These are phyloP conservation scores for Ceratobasidium sp. DNA, from an alignment of 1,284 basidiomycete species.

Conservation along the genomic window DNA sequence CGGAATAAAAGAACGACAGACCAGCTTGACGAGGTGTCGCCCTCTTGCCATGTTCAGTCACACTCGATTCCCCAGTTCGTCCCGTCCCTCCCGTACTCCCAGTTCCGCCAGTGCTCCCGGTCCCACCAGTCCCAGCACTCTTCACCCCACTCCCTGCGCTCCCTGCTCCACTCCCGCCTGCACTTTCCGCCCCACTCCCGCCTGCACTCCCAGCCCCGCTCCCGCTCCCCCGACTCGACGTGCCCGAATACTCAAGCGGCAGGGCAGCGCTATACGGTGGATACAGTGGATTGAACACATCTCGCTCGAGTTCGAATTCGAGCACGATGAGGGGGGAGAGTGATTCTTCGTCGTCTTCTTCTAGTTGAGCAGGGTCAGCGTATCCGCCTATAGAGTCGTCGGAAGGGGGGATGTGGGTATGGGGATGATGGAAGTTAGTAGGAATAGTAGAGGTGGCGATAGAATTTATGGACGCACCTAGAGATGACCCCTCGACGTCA, in stretches of 20 bases:
- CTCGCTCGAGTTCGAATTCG: constrained; percentile 85
- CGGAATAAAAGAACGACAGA: neutral
- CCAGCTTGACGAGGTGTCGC: neutral
- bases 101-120: neutral
- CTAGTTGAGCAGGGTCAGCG: constrained; percentile 14
- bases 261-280: constrained; percentile 53
- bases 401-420: neutral
- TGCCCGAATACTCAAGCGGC: constrained; percentile 48
- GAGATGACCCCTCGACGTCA: neutral
- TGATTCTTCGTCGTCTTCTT: constrained; percentile 2
- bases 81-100: constrained; percentile 2
- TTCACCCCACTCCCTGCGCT: constrained; percentile 4
- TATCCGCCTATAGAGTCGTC: neutral
- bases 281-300: constrained; percentile 78
- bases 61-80: constrained; percentile 10
- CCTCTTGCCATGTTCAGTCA: constrained; percentile 16
- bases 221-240: constrained; percentile 13
- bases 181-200: constrained; percentile 9
- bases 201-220: neutral
- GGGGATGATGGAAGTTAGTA: neutral
- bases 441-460: neutral
- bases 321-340: constrained; percentile 65
- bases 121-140: constrained; percentile 43
- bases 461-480: constrained; percentile 1
- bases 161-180: constrained; percentile 15